Conservation (phyloP, 2,329 filamentous ascomycete genomes). For the Canariomyces notabilis region DNA sequence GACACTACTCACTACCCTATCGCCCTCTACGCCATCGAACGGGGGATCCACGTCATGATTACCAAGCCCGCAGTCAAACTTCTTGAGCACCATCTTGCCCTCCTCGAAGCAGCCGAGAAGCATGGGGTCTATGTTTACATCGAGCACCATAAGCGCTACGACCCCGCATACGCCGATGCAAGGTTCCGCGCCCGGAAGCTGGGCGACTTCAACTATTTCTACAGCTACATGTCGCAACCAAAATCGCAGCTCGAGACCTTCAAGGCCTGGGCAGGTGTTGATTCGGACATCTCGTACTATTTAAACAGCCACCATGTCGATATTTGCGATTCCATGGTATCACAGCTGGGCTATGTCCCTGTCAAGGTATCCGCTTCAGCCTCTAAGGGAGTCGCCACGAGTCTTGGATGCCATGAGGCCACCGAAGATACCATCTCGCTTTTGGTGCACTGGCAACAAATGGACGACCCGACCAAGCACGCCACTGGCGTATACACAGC, state of each 20-base stretch:
- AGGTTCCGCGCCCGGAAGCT: constrained; percentile 68
- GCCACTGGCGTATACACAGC: constrained; percentile 90
- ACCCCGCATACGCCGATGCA: constrained; percentile 88
- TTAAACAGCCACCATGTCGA: constrained; percentile 94
- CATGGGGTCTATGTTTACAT: constrained; percentile 84
- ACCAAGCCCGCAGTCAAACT: constrained; percentile 91
- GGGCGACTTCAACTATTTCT: constrained; percentile 98
- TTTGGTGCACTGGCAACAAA: constrained; percentile 81
- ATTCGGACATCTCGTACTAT: constrained; percentile 94
- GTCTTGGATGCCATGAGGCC: constrained; percentile 69
- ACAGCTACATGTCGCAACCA: constrained; percentile 92
- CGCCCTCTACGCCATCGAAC: constrained; percentile 84
- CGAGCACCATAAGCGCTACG: constrained; percentile 95
- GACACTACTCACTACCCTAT: constrained; percentile 92
- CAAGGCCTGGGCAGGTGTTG: constrained; percentile 87
- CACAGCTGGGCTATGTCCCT: constrained; percentile 64
- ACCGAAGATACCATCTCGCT: constrained; percentile 94
- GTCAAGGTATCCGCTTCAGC: constrained; percentile 73
- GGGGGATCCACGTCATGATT: constrained; percentile 82
- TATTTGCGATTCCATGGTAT: constrained; percentile 87
- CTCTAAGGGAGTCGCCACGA: constrained; percentile 71
- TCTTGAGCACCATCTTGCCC: constrained; percentile 70
- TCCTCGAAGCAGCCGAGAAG: constrained; percentile 67
- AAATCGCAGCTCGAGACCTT: constrained; percentile 91
- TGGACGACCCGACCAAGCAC: constrained; percentile 60